phyloP scores from a whole-genome alignment of 73 alveolate species.

The Tetrahymena elliotti region DNA sequence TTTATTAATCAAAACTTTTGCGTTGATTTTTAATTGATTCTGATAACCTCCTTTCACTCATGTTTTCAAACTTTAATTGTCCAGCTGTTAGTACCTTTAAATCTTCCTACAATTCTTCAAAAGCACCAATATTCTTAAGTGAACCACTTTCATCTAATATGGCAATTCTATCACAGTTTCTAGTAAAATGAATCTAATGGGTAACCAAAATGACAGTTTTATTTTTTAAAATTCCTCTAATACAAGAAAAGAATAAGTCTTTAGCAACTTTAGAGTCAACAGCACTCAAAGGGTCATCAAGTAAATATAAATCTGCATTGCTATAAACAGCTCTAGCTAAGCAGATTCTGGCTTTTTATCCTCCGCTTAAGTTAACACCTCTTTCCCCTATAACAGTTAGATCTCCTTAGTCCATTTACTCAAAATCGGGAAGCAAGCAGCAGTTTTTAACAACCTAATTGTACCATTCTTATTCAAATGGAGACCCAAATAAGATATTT shows the following conservation, averaged over 20 bases:
- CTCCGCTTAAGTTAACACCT: slow-evolving; percentile 83
- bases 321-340: slow-evolving; percentile 90
- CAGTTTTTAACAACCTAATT: slow-evolving; percentile 59
- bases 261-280: slow-evolving; percentile 76
- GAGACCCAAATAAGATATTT: slow-evolving; percentile 67
- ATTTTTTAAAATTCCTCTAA: slow-evolving; percentile 10
- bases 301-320: slow-evolving; percentile 56
- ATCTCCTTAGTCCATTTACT: slow-evolving; percentile 54
- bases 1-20: neutral
- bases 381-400: slow-evolving; percentile 78
- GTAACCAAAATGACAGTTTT: slow-evolving; percentile 26
- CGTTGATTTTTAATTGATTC: neutral
- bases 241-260: slow-evolving; percentile 22
- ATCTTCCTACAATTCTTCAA: neutral
- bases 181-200: slow-evolving; percentile 22
- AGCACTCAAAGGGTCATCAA: slow-evolving; percentile 75
- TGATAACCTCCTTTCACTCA: too few relatives aligned
- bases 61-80: neutral
- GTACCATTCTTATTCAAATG: slow-evolving; percentile 57
- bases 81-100: neutral
- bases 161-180: slow-evolving; percentile 16
- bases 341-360: slow-evolving; percentile 82
- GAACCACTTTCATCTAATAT: slow-evolving; percentile 17
- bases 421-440: slow-evolving; percentile 72
- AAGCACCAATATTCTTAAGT: neutral